Base-by-base conservation (phyloP, 108 stramenopile species). In the Mayamaea pseudoterrestris region DNA sequence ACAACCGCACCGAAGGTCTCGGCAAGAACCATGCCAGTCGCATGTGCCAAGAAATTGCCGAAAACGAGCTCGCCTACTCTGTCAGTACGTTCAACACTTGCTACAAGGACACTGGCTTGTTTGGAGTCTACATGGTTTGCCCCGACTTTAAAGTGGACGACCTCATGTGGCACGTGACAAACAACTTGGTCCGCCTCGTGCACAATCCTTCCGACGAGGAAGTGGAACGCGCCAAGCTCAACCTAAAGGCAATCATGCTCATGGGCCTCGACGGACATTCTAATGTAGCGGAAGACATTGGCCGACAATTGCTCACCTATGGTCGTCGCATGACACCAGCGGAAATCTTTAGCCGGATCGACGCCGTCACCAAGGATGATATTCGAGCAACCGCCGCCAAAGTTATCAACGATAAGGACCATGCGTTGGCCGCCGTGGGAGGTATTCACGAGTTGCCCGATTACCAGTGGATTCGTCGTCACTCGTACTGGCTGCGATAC, bases 91-190 rank as follows among this genome's bases (percentile, higher is more conserved):
- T 98, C 75, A 99, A 99, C 71, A 95, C 96, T n/a, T 93, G 93
- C 74, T 99, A 99, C 83, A 97, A 98, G 68, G 98, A 99, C 56
- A 97, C 94, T 25, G 98, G 98, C 7, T 74, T 99, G 9, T 98
- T 99, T 61, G 98, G 97, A 26, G 45, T 98, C n/a, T 97, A 99
- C 63, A 85, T 87, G 24, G 78, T 93, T 40, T 86, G 81, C 13
- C 90, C 84, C 36, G 89, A 91, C 59, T 90, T 91, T 67, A 84
- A 88, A 63, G 68, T 93, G 46, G 83, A 91, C 50, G 85, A 91
- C 57, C 43, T 73, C 39, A 79, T 93, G 66, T 75, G 70, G 70
- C 77, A 80, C 69, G 71, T 93, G 6, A 86, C 85, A 53, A 64
- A 69, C 55, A 78, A 94, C 61, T 44, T 98, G 53, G 94, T 92